Evolutionary conservation across 441 rosid species (phyloP), one percentile per base, ranked within the genome.

Genomic region (Cnidoscolus chayamansa): DNA sequence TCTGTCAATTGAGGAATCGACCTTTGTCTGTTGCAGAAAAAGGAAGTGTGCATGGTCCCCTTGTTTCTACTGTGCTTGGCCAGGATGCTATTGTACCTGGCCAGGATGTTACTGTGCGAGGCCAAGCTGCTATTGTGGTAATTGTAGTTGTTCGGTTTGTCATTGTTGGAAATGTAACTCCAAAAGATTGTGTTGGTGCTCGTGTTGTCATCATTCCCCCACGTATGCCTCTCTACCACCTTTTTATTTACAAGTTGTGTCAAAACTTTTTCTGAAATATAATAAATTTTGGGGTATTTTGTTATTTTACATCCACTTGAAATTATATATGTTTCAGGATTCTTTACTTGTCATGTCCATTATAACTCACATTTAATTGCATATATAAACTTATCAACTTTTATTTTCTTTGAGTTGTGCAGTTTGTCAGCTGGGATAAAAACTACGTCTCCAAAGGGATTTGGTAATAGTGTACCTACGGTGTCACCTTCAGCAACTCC

Each of bases 121-220:
- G 64, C 77, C 76, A 71, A 80, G 84, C 74, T 84, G 82, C 78
- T 64, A 72, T 72, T 77, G 79, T 65, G 77, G 79, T 80, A 72
- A 71, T 70, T 84, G 83, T 77, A 72, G 77, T 72, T 76, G 83
- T 81, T 77, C 82, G 67, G 76, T 73, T 61, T 81, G 86, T 81
- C 77, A 74, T 75, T 43, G 78, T 77, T 78, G 85, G 83, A 81
- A 82, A 56, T 76, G 86, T 70, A 66, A 77, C 64, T 2, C 1
- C 25, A 72, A 74, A 66, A 69, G 59, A 76, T 74, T 32, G 62
- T 11, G 13, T 30, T 58, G 9, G 37, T 58, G 62, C 30, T 30
- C 76, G 66, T 82, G 65, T 67, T 76, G 65, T 73, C 76, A 19
- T 68, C 71, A 68, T 65, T 70, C 67, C 58, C 3, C 58, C 49